Evolutionary conservation across 2,329 filamentous ascomycete genomes (phyloP), one percentile per base, ranked within the genome.

Genomic region (Monilinia laxa): DNA sequence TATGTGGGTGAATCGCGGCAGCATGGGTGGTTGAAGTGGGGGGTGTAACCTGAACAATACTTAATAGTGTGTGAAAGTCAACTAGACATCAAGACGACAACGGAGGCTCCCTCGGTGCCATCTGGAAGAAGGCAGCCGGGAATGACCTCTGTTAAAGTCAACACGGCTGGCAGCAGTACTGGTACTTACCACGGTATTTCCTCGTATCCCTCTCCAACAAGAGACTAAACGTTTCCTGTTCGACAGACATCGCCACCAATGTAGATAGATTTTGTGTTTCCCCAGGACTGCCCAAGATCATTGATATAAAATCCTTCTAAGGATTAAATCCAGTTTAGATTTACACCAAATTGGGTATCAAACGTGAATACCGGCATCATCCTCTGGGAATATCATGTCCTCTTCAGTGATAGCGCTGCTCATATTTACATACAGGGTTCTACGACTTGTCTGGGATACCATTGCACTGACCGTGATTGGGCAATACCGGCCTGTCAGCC

Each of bases 1-100:
- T 35, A 49, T 59, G 57, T 59, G 57, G 57, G 28, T 59, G 57
- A 59, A 59, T 59, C 57, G 40, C 56, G 56, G 40, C 56, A 59
- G 40, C 56, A 59, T 59, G 57, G 45, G 20, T 38, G n/a, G 57
- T 51, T 20, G 12, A 25, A 60, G 57, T 49, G 57, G 57, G 57
- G 25, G 25, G 25, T 59, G 57, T 35, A 49, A 49, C 57, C 20
- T 47, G 28, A 35, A 35, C 40, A 45, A 14, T 5, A 4, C 12
- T 14, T 1, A 59, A 47, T 1, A 59, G 35, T 47, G 28, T 23
- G 42, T 35, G 42, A 49, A 59, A 59, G 57, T 49, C 42, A 49
- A 35, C 42, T 23, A 49, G 23, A 51, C 28, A 38, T 60, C 45
- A 28, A 49, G 45, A 60, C 57, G 57, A 60, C 57, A 38, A 60